Base-by-base conservation (phyloP, 2,329 filamentous ascomycete species). In the Cladophialophora psammophila region DNA sequence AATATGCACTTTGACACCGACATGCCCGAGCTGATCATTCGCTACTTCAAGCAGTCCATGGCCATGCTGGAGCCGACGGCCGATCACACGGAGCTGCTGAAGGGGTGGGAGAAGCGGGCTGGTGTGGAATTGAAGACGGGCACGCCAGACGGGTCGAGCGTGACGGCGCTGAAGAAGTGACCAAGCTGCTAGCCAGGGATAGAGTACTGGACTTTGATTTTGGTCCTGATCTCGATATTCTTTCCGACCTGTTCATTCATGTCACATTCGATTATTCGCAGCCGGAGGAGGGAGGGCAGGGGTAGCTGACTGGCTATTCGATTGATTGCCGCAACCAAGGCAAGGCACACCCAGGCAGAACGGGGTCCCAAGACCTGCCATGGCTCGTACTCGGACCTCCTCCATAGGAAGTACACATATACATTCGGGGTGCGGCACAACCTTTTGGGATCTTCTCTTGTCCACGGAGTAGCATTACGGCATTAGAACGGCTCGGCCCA, bases 11-110 rank as follows among this genome's bases (percentile, higher is more conserved):
- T 67, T 31, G 63, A 65, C 3, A 71, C 63, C 12, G 63, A 72
- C 20, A 48, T 71, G 67, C 69, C 69, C 45, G 71, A 65, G 45
- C 18, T 71, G 48, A 68, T 72, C 52, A 57, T 66, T 9, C 56
- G 56, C 42, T 69, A 72, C 71, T 56, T 78, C 76, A 63, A 63
- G 63, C 60, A 70, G 31, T 55, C 67, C 3, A 61, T 63, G 35
- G 58, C 45, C 26, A 60, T 45, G 13, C 32, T 70, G 40, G 60
- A 64, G 57, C 63, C 66, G 38, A 62, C 56, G 4, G 68, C 68
- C 1, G 68, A 70, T 26, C 68, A 70, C 32, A 70, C 68, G 10
- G 64, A 69, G 58, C 57, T 70, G 10, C 34, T 70, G 57, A 70
- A 70, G 65, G 38, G 59, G 2, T 70, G 68, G 65, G 68, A 70